Evolutionary conservation across 2,329 filamentous ascomycete genomes (phyloP).

Genomic region (Fusarium camptoceras): DNA sequence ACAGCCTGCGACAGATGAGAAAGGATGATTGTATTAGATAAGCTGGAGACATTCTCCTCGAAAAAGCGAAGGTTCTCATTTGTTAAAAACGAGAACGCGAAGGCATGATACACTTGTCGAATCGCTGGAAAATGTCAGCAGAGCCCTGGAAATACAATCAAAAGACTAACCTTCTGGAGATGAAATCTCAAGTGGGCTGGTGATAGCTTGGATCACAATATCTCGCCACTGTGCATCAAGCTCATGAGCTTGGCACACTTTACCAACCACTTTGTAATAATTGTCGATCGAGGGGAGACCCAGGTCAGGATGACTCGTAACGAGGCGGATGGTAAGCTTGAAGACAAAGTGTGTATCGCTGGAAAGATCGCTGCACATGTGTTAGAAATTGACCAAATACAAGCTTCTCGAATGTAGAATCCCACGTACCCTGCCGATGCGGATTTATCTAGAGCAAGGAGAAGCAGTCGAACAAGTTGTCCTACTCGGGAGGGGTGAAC

Average conservation of each 20-base stretch:
- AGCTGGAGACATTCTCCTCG: slow-evolving; percentile 52
- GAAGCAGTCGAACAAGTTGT: slow-evolving; percentile 53
- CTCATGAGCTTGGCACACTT: slow-evolving; percentile 48
- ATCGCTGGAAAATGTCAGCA: slow-evolving; percentile 22
- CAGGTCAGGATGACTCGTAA: slow-evolving; percentile 34
- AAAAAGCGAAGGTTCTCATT: slow-evolving; percentile 54
- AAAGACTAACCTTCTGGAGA: slow-evolving; percentile 36
- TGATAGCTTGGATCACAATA: slow-evolving; percentile 47
- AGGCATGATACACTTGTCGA: slow-evolving; percentile 38
- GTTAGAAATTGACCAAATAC: slow-evolving; percentile 27
- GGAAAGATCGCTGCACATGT: slow-evolving; percentile 25
- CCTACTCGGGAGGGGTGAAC: slow-evolving; percentile 49
- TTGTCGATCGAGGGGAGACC: slow-evolving; percentile 43
- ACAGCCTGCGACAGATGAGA: slow-evolving; percentile 58
- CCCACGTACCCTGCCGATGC: slow-evolving; percentile 43
- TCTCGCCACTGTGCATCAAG: slow-evolving; percentile 33
- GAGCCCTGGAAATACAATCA: too few relatives aligned
- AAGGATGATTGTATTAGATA: slow-evolving; percentile 55
- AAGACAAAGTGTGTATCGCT: slow-evolving; percentile 51
- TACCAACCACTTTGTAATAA: slow-evolving; percentile 58
- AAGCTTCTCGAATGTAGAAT: neutral
- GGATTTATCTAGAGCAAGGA: slow-evolving; percentile 49
- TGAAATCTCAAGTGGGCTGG: slow-evolving; percentile 45
- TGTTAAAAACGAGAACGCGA: slow-evolving; percentile 42
- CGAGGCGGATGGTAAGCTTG: slow-evolving; percentile 50